phyloP scores from a whole-genome alignment of 306 rosid species.

The Calophaca sinica region DNA sequence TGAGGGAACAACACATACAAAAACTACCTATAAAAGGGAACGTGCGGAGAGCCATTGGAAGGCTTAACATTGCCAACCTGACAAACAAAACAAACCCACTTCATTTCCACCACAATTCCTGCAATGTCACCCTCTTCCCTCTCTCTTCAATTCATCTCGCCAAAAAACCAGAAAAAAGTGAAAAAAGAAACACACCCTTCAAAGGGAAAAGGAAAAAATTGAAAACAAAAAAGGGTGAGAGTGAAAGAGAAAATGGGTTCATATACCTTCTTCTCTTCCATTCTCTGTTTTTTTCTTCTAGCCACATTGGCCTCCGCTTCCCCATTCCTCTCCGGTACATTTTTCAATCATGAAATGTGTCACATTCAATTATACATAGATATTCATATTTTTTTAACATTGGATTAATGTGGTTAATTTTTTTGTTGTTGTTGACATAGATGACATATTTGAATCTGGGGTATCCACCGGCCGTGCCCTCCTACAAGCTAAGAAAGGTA shows the following conservation, averaged over 20 bases:
- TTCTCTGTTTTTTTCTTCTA: conserved; percentile 53
- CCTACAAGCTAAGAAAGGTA: conserved; percentile 79
- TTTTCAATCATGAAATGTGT: conserved; percentile 19
- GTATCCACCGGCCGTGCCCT: conserved; percentile 67
- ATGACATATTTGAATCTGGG: conserved; percentile 53
- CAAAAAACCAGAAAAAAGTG: conserved; percentile 27
- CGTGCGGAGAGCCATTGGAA: conserved; percentile 49
- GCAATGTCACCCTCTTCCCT: conserved; percentile 48
- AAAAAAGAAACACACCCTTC: not conserved
- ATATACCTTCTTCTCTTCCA: conserved; percentile 49
- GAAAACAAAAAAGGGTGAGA: conserved; percentile 27
- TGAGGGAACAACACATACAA: too few species aligned
- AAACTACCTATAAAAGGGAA: conserved; percentile 36
- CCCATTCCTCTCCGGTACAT: conserved; percentile 65
- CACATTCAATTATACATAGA: not conserved
- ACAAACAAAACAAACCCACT: conserved; percentile 34
- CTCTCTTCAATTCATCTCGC: conserved; percentile 43
- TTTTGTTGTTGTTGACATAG: conserved; percentile 48
- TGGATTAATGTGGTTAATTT: conserved; percentile 3
- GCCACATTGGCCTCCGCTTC: conserved; percentile 57
- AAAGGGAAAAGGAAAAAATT: not conserved
- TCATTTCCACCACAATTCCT: conserved; percentile 52
- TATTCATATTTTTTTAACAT: not conserved
- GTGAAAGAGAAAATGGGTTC: conserved; percentile 70
- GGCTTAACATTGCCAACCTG: conserved; percentile 20